Percentiles rank a stretch among this genome's conserved stretches.
These are phyloP conservation scores for Trichoderma gamsii DNA, from an alignment of 495 filamentous ascomycete genomes.

Conservation along the genomic window DNA sequence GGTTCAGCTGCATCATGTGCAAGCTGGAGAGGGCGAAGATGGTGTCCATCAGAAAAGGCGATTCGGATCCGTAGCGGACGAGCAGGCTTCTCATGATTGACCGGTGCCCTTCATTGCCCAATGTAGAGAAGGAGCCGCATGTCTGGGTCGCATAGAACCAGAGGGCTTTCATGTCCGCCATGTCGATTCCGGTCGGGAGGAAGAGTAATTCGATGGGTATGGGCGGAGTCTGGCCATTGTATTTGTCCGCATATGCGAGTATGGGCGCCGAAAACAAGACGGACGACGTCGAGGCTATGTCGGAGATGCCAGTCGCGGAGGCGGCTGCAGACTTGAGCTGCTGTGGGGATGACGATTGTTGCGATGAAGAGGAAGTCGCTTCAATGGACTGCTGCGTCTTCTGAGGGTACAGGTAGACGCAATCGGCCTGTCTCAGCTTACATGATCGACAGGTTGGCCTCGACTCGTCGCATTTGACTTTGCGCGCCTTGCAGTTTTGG, in stretches of 20 bases:
- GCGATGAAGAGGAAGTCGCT: slow-evolving; percentile 19
- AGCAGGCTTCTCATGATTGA: slow-evolving; percentile 37
- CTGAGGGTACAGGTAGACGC: slow-evolving; percentile 29
- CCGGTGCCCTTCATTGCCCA: slow-evolving; percentile 27
- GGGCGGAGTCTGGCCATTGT: slow-evolving; percentile 5
- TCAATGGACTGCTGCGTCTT: slow-evolving; percentile 15
- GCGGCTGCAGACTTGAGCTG: neutral
- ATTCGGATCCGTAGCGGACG: slow-evolving; percentile 40
- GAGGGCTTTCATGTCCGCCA: slow-evolving; percentile 31
- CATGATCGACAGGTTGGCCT: slow-evolving; percentile 43
- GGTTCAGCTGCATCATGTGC: slow-evolving; percentile 33
- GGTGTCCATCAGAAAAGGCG: slow-evolving; percentile 46
- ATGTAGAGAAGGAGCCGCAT: slow-evolving; percentile 34
- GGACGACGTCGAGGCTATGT: slow-evolving; percentile 18
- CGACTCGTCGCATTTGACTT: slow-evolving; percentile 46
- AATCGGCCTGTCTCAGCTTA: slow-evolving; percentile 36
- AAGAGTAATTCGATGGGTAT: slow-evolving; percentile 16
- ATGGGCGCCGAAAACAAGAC: neutral
- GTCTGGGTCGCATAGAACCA: slow-evolving; percentile 37
- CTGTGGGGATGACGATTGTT: neutral
- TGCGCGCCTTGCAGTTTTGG: slow-evolving; percentile 41
- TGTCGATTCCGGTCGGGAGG: neutral
- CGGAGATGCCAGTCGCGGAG: neutral
- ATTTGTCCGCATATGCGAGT: neutral
- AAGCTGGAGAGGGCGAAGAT: slow-evolving; percentile 42